Evolutionary conservation across 495 filamentous ascomycete species (phyloP), one percentile per base, ranked within the genome.

Genomic region (Saxispiralis lemnorum): DNA sequence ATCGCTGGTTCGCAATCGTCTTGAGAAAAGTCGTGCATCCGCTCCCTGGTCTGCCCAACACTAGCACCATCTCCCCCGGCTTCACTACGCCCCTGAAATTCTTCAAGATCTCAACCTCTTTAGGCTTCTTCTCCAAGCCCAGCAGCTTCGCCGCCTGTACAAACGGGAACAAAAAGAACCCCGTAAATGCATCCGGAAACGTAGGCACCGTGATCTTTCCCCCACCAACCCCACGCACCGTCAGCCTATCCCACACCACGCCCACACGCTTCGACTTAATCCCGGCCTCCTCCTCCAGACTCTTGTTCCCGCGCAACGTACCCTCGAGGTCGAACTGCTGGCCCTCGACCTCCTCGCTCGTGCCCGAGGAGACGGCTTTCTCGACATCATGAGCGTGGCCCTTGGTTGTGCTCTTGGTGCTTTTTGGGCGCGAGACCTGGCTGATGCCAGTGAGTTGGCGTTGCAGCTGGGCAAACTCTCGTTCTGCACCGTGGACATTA

Each of bases 1-100:
- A 72, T 6, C 82, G 69, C 53, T 85, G 79, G 50, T 93, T 92
- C 13, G 79, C 72, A 47, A 95, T 80, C 17, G 77, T 71, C 57
- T 89, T 92, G 16, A 94, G 64, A 51, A 93, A 88, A 0, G 84
- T 84, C 0, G 86, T 86, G 57, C 86, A 94, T 30, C 86, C 86
- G 7, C 76, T 78, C 0, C 86, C 87, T 0, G 87, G 87, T 41
- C 81, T 72, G 10, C 87, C 86, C 15, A 95, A 67, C 9, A 95
- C 87, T 15, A 95, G 63, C 1, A 92, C 68, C 86, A 93, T 93
- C 59, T 95, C 86, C 13, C 87, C 87, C 0, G 81, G 76, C 48
- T 77, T 76, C 28, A 70, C 62, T 40, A 76, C 63, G 28, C 76
- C 76, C 6, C 62, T 58, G 52, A 74, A 78, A 17, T 66, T 60